Evolutionary conservation across 352 stramenopile genomes (phyloP), one percentile per base, ranked within the genome.

Genomic region (Globisporangium carolinianum): DNA sequence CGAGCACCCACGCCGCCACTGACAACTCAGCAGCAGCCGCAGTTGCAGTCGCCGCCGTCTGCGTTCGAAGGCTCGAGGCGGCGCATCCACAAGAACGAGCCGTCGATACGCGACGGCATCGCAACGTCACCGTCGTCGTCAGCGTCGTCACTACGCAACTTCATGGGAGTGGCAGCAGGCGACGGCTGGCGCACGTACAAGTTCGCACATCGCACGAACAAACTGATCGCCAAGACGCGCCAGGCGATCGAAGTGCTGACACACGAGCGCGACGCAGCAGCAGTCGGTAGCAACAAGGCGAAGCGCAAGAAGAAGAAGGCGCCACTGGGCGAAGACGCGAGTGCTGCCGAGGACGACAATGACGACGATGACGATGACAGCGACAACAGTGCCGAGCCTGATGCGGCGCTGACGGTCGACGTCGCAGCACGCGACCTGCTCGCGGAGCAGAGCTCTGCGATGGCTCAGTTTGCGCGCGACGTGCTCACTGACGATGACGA

Each of bases 141-240:
- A 43, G 7, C 39, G 39, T 43, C 39, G 39, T 12, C 11, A 43
- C 7, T 43, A 12, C 32, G 18, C 11, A 59, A 45, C n/a, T 15
- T 35, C 38, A 32, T 47, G 18, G 47, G 59, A 5, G 58, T 1
- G 5, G 39, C 60, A 6, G 46, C 53, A 6, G 47, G 53, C 9
- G 75, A 82, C 6, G 72, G 66, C 2, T 87, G 79, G 79, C 77
- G 73, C 47, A 57, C 79, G 14, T 89, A 86, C 57, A 87, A 85
- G 51, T 54, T 84, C 9, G 79, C 76, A 11, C 68, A 87, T 39
- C 76, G 75, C 1, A 87, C 75, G 5, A 86, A 87, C 60, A 68
- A 72, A 5, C 48, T 89, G 51, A 72, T 89, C 8, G 63, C 68
- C 17, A 86, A 86, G 61, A 86, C 78, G n/a, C 68, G 74, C 14